phyloP scores from a whole-genome alignment of 2,329 filamentous ascomycete genomes.

The Cryphonectria nitschkei region DNA sequence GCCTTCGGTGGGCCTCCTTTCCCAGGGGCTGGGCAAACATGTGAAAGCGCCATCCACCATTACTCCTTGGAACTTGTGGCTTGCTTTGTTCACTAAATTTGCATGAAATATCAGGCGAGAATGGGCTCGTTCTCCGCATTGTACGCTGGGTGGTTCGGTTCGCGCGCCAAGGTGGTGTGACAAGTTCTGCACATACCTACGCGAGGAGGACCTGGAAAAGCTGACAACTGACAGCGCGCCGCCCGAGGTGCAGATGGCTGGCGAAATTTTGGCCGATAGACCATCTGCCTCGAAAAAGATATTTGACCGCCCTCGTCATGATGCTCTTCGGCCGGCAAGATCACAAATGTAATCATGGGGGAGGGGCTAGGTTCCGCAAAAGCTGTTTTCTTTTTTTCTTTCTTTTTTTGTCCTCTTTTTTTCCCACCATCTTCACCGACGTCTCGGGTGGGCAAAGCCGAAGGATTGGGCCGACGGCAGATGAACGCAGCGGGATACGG shows the following conservation, averaged over 20 bases:
- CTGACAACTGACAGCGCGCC: neutral
- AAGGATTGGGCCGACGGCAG: constrained; percentile 6
- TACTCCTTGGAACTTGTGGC: neutral
- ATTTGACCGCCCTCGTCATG: neutral
- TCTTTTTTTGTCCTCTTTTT: neutral
- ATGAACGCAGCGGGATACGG: neutral
- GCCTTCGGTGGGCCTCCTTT: neutral
- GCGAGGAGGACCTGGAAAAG: neutral
- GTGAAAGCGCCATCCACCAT: neutral
- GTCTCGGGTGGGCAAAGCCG: constrained; percentile 9
- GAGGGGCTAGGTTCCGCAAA: neutral
- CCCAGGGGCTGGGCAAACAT: neutral
- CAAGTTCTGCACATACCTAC: neutral
- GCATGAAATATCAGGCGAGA: neutral
- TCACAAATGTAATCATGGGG: neutral
- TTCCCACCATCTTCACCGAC: constrained; percentile 6
- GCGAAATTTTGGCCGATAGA: neutral
- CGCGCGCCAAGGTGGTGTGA: neutral
- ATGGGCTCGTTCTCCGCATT: neutral
- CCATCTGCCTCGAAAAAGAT: neutral
- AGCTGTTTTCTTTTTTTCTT: neutral
- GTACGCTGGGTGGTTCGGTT: neutral
- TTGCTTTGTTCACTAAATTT: neutral
- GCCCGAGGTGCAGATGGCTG: neutral
- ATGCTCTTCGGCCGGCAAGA: neutral